Evolutionary conservation across 805 yeast genomes (phyloP).

Genomic region (Saturnispora diversa): DNA sequence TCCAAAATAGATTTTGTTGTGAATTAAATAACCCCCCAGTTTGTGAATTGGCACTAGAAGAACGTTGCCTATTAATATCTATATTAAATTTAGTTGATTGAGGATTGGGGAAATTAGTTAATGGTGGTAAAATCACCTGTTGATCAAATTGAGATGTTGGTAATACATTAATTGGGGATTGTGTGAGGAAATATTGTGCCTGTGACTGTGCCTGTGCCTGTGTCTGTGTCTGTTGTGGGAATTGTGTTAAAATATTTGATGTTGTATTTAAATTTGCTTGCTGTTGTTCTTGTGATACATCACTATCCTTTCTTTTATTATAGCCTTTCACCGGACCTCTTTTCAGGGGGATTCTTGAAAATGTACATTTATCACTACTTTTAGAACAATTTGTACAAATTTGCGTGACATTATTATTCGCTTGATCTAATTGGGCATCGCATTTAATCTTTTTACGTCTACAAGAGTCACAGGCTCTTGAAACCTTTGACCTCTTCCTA

Average conservation of each 20-base stretch:
- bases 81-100: neutral
- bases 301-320: constrained; percentile 13
- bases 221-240: neutral
- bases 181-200: neutral
- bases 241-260: too few relatives aligned
- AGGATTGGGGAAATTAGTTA: constrained; percentile 12
- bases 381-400: constrained; percentile 57
- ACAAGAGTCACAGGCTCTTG: constrained; percentile 77
- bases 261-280: too few relatives aligned
- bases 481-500: constrained; percentile 62
- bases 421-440: constrained; percentile 46
- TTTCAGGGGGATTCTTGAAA: constrained; percentile 64
- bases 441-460: constrained; percentile 66
- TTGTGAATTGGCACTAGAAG: constrained; percentile 16
- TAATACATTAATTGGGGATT: neutral
- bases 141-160: constrained; percentile 7
- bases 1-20: constrained; percentile 40
- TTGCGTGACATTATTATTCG: constrained; percentile 40
- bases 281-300: constrained; percentile 5
- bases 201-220: neutral
- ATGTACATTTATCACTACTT: constrained; percentile 54
- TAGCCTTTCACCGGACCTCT: constrained; percentile 77
- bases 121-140: constrained; percentile 24
- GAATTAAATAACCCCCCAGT: constrained; percentile 1
- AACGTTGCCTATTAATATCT: constrained; percentile 12